phyloP scores from a whole-genome alignment of 2,329 filamentous ascomycete species.

The Mycosphaerella arachidis region DNA sequence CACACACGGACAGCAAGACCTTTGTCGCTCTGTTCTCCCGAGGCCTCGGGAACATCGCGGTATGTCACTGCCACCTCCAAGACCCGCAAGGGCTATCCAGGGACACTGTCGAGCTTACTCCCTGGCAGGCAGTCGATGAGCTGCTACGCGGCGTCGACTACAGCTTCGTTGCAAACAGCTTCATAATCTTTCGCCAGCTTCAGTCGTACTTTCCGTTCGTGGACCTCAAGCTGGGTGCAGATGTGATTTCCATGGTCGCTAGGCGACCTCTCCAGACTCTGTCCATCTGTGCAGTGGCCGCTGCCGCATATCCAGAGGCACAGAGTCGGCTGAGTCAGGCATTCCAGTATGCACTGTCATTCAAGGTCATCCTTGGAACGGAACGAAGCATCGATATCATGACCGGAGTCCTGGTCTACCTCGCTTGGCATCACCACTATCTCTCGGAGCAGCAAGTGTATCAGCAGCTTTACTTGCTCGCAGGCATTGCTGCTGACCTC shows the following conservation, averaged over 20 bases:
- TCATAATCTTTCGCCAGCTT: slow-evolving; percentile 23
- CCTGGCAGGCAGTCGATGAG: slow-evolving; percentile 15
- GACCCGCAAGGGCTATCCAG: background rate
- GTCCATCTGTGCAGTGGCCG: slow-evolving; percentile 25
- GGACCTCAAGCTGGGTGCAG: slow-evolving; percentile 18
- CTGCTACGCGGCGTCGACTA: slow-evolving; percentile 24
- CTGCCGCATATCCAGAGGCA: slow-evolving; percentile 16
- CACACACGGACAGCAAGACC: slow-evolving; percentile 21
- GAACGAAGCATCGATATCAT: slow-evolving; percentile 26
- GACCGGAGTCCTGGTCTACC: slow-evolving; percentile 23
- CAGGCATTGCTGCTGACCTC: slow-evolving; percentile 27
- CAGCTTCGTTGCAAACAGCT: slow-evolving; percentile 23
- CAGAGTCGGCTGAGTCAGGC: slow-evolving; percentile 22
- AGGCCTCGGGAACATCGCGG: slow-evolving; percentile 17
- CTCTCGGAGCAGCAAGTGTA: slow-evolving; percentile 23
- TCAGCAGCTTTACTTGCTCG: slow-evolving; percentile 24
- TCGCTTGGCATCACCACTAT: slow-evolving; percentile 28
- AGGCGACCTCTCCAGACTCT: slow-evolving; percentile 22
- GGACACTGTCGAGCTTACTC: background rate
- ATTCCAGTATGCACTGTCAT: slow-evolving; percentile 25
- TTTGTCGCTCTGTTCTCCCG: slow-evolving; percentile 22
- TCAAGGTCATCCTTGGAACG: slow-evolving; percentile 22
- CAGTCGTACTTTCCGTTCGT: slow-evolving; percentile 25
- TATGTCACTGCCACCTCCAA: background rate
- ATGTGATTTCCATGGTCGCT: slow-evolving; percentile 18